phyloP scores from a whole-genome alignment of 2,329 filamentous ascomycete species.

The Volutella citrinella region DNA sequence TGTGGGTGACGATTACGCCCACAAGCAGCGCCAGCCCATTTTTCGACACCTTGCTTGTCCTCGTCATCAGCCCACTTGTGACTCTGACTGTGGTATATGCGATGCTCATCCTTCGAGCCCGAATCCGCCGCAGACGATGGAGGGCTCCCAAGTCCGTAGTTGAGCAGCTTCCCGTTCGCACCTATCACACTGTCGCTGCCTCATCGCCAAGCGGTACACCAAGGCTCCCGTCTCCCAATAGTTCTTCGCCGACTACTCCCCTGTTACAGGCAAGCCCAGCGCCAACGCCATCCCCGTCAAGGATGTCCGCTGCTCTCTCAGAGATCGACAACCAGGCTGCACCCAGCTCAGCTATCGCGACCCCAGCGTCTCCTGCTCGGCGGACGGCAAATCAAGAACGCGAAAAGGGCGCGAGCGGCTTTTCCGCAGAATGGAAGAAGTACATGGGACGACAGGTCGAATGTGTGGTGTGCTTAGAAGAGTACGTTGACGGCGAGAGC shows the following conservation, averaged over 20 bases:
- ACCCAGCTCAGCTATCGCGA: constrained; percentile 40
- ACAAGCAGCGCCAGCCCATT: constrained; percentile 88
- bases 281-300: constrained; percentile 59
- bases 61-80: constrained; percentile 92
- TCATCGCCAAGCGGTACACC: constrained; percentile 54
- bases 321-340: constrained; percentile 47
- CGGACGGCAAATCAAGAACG: constrained; percentile 34
- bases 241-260: constrained; percentile 73
- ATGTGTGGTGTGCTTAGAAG: constrained; percentile 94
- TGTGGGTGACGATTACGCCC: constrained; percentile 96
- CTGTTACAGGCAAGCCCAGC: constrained; percentile 62
- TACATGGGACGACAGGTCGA: constrained; percentile 72
- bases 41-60: constrained; percentile 91
- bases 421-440: constrained; percentile 58
- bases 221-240: constrained; percentile 59
- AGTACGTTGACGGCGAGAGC: constrained; percentile 92
- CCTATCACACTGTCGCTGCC: constrained; percentile 80
- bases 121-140: constrained; percentile 87
- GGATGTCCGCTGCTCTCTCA: constrained; percentile 60
- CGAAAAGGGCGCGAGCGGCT: constrained; percentile 45
- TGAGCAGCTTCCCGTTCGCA: constrained; percentile 89
- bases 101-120: constrained; percentile 79
- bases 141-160: constrained; percentile 96
- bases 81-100: constrained; percentile 92
- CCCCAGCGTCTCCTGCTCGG: constrained; percentile 33